phyloP scores from a whole-genome alignment of 805 yeast species.

The Lachancea meyersii region DNA sequence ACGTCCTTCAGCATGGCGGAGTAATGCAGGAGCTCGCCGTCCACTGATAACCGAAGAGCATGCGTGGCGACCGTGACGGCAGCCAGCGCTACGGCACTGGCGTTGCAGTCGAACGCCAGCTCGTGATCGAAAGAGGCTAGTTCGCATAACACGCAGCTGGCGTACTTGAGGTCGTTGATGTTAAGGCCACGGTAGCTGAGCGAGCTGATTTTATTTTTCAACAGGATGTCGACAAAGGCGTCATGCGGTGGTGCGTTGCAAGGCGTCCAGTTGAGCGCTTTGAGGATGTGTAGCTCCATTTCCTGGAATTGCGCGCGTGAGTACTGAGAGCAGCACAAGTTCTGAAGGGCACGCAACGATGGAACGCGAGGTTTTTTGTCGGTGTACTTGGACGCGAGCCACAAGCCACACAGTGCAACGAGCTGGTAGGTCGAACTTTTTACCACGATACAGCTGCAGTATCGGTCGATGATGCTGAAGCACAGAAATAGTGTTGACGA shows the following conservation, averaged over 20 bases:
- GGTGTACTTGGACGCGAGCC: constrained; percentile 80
- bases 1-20: constrained; percentile 42
- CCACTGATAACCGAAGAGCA: constrained; percentile 34
- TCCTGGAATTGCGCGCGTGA: constrained; percentile 51
- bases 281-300: constrained; percentile 64
- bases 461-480: constrained; percentile 73
- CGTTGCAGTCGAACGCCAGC: constrained; percentile 45
- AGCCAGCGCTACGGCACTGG: constrained; percentile 45
- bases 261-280: constrained; percentile 58
- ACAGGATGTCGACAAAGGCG: constrained; percentile 51
- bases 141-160: constrained; percentile 60
- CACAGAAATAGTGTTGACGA: constrained; percentile 62
- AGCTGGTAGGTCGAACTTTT: constrained; percentile 79
- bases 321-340: constrained; percentile 54
- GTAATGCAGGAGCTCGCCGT: constrained; percentile 32
- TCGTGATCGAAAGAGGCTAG: constrained; percentile 57
- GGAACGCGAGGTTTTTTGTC: constrained; percentile 65
- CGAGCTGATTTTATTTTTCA: constrained; percentile 24
- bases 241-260: constrained; percentile 54
- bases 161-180: constrained; percentile 44
- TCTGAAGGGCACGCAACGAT: constrained; percentile 44
- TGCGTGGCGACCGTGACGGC: constrained; percentile 42
- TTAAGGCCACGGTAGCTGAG: constrained; percentile 26
- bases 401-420: constrained; percentile 77
- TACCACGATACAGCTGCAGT: constrained; percentile 74